Conservation (phyloP, 768 basidiomycete species). For the Coprinopsis cinerea region DNA sequence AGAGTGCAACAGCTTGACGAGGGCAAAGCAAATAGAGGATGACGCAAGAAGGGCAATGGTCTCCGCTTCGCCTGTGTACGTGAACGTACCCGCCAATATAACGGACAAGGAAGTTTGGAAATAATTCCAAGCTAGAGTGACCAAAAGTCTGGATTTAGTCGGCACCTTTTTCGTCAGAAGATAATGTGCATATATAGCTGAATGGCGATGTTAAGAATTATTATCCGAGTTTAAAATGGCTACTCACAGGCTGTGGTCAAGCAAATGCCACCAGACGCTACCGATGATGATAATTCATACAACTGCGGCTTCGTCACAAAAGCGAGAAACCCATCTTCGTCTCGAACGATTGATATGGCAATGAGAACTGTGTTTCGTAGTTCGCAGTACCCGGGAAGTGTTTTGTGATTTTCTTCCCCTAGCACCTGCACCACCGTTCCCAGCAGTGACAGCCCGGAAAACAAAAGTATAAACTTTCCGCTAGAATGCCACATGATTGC, state of each 20-base stretch:
- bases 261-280: background rate
- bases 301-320: background rate
- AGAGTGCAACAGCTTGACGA: background rate
- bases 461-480: background rate
- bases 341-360: background rate
- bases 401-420: background rate
- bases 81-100: background rate
- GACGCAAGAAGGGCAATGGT: background rate
- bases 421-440: background rate
- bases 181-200: conserved; percentile 2
- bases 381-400: background rate
- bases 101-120: background rate
- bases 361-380: background rate
- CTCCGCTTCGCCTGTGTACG: background rate
- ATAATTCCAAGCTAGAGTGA: background rate
- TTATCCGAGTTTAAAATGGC: no score
- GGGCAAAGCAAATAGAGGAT: background rate
- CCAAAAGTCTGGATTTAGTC: background rate
- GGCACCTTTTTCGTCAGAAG: background rate
- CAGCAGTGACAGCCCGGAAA: background rate
- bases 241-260: background rate
- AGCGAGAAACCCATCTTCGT: background rate
- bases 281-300: background rate
- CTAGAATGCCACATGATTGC: conserved; percentile 27
- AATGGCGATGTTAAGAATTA: background rate